These are phyloP conservation scores for Moricandia arvensis DNA, from an alignment of 345 rosid genomes.

Conservation along the genomic window DNA sequence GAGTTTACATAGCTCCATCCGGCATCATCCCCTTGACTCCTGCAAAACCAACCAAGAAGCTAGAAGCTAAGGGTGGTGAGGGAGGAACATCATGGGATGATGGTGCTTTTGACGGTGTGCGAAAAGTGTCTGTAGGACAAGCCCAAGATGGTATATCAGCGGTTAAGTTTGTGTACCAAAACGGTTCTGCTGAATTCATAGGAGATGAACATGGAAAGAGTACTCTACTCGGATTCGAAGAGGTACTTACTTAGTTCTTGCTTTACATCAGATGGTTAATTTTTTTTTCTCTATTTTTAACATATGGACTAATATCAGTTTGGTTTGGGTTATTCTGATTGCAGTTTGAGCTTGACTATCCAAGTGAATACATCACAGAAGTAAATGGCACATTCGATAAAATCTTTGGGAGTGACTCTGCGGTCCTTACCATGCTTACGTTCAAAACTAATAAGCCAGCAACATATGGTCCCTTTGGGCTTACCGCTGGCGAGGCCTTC, in stretches of 20 bases:
- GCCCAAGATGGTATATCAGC: conserved; percentile 3
- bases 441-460: neutral
- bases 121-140: conserved; percentile 24
- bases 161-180: conserved; percentile 28
- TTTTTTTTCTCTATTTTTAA: neutral
- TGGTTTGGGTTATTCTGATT: neutral
- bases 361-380: neutral
- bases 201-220: conserved; percentile 24
- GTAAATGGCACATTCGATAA: neutral
- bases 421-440: neutral
- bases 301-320: neutral
- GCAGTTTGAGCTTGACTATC: neutral
- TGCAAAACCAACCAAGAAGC: neutral
- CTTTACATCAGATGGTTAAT: neutral
- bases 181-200: neutral
- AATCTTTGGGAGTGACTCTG: neutral
- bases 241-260: conserved; percentile 16
- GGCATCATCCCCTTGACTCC: neutral
- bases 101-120: conserved; percentile 25
- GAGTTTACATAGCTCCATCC: neutral
- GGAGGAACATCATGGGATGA: conserved; percentile 31
- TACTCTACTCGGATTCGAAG: conserved; percentile 20
- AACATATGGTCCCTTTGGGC: conserved; percentile 24
- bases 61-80: conserved; percentile 6
- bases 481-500: conserved; percentile 19